Conservation (phyloP, 495 filamentous ascomycete species). For the Acidomyces sp. region DNA sequence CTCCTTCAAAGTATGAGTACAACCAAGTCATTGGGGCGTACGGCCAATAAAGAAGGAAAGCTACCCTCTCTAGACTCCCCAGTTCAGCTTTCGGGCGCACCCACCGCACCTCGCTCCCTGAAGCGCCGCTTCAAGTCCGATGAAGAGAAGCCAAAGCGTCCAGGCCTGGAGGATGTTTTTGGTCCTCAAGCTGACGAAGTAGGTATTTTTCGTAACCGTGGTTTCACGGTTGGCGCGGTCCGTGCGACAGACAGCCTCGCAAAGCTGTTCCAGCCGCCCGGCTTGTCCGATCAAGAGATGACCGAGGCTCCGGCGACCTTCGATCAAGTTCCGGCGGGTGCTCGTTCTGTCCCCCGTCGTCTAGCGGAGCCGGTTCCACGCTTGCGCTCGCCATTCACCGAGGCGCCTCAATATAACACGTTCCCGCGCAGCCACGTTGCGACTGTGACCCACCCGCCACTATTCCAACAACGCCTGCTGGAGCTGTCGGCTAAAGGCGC, state of each 20-base stretch:
- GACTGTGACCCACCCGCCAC: slow-evolving; percentile 13
- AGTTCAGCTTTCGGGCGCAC: slow-evolving; percentile 15
- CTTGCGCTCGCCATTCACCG: slow-evolving; percentile 31
- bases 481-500: slow-evolving; percentile 8
- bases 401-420: slow-evolving; percentile 22
- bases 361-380: slow-evolving; percentile 23
- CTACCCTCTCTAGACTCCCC: slow-evolving; percentile 19
- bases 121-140: slow-evolving; percentile 41
- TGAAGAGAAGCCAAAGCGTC: slow-evolving; percentile 36
- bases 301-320: slow-evolving; percentile 7
- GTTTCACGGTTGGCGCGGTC: slow-evolving; percentile 47
- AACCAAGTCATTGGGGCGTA: slow-evolving; percentile 16
- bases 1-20: slow-evolving; percentile 14
- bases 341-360: slow-evolving; percentile 11
- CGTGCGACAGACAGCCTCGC: slow-evolving; percentile 26
- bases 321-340: slow-evolving; percentile 7
- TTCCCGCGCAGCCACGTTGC: slow-evolving; percentile 28
- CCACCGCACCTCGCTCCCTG: slow-evolving; percentile 29
- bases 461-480: slow-evolving; percentile 16
- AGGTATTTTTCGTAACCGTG: slow-evolving; percentile 40
- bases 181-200: slow-evolving; percentile 27
- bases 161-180: slow-evolving; percentile 38
- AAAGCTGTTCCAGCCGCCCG: slow-evolving; percentile 21
- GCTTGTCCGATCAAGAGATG: slow-evolving; percentile 10
- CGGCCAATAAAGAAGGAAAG: slow-evolving; percentile 5